Evolutionary conservation across 768 basidiomycete genomes (phyloP), one percentile per base, ranked within the genome.

Genomic region (Plicaturopsis crispa): DNA sequence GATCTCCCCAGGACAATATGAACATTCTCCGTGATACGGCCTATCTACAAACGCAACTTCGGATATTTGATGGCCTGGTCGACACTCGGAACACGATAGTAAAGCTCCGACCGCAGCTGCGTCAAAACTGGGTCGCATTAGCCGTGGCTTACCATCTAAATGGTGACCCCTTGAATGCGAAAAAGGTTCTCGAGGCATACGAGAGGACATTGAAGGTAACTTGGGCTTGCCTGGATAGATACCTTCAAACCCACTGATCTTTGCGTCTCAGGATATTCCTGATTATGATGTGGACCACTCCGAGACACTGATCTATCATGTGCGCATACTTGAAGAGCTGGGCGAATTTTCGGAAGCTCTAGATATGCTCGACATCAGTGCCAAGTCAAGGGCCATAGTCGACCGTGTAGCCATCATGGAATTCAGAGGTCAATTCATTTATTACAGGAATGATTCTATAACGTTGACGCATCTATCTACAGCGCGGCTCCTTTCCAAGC

Each of bases 1-100:
- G n/a, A 18, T 32, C 21, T 5, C 19, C 6, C 20, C 50, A 96
- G 93, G 91, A 97, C 51, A 96, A 96, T 55, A 62, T 96, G 51
- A 94, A 94, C 58, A 83, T 99, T 48, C 61, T 99, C 18, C 80
- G 88, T 31, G 96, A 98, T 57, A 75, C 89, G 0, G 89, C 93
- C 5, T 76, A 84, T 35, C 72, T 99, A 7, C 88, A 92, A 52
- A 80, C 89, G 0, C 93, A 97, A 45, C 72, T 91, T 10, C 79
- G 94, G 23, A 63, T 81, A 31, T 96, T 77, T 56, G 80, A 86
- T 30, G 67, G 65, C 4, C 72, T 93, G 19, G 75, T 91, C 28
- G 83, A 90, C 38, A 87, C 88, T 2, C 81, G 96, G 1, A 73
- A 86, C 48, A 75, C 76, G 6, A 78, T 96, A 38, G 74, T 97